Base-by-base conservation (phyloP, 306 rosid species). In the Prunus salicina region DNA sequence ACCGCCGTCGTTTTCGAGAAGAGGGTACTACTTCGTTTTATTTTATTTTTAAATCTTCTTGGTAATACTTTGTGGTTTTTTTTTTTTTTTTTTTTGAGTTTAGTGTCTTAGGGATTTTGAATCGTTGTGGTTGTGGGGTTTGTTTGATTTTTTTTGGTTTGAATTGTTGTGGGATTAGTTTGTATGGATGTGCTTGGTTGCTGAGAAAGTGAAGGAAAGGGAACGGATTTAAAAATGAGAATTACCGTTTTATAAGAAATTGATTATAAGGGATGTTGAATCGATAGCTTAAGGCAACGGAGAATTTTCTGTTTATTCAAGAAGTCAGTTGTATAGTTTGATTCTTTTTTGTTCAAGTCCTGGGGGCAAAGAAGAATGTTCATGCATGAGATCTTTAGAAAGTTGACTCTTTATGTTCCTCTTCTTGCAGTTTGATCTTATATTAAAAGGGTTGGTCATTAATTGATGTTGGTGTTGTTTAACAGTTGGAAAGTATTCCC, bases 401-500 rank as follows among this genome's bases (percentile, higher is more conserved):
- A 15, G 64, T 5, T 60, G 38, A 60, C 3, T 22, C 18, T 76
- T 30, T 66, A 58, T 22, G 27, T 57, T 72, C 3, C 10, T 61
- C 5, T 69, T 16, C 9, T 52, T 75, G 43, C 18, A 13, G 9
- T 32, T 14, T 57, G 41, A 67, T 76, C 43, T 41, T 50, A n/a
- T 30, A 12, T 28, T 9, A 22, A 27, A 14, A 11, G 52, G 7
- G 7, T 20, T 45, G 30, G 52, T 71, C 24, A 18, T 64, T 79
- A 56, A 11, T 50, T 28, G 30, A 25, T 46, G 41, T 69, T 81
- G 20, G 45, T 63, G 56, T 34, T 67, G 18, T 41, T 64, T 67
- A 4, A 74, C 79, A 90, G 92, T 76, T 88, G 81, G 88, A 88
- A 65, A 84, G 95, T 66, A 87, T 88, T 76, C 90, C 90, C 24